Base-by-base conservation (phyloP, 2,329 filamentous ascomycete species). In the Myriosclerotinia scirpicola region DNA sequence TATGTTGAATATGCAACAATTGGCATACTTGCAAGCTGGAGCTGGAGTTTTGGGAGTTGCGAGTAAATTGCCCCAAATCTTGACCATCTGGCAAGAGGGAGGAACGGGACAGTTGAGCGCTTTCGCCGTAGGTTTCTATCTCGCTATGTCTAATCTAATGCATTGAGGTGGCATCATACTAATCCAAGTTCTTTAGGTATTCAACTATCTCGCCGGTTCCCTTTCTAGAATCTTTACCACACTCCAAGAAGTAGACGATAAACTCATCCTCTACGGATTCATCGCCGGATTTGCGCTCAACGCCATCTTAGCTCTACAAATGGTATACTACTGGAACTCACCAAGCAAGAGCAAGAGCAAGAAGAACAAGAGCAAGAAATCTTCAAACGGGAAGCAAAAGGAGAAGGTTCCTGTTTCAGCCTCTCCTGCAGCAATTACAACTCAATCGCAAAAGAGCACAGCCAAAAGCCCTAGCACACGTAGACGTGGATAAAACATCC, bases 221-320 rank as follows among this genome's bases (percentile, higher is more conserved):
- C 86, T 98, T 67, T 91, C 92, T 36, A 91, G 95, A 77, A 96
- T 99, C 81, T 99, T 97, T 80, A 99, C 95, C 42, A 99, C 96
- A 11, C 82, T 99, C 67, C 93, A 98, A 76, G 95, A 99, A 82
- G 95, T 99, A 68, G 91, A 96, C 78, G 95, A 99, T 79, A 93
- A 93, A 80, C 84, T 98, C 67, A 98, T 99, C 74, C 85, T 99
- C 36, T 98, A 96, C 80, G 91, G 93, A 61, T 98, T 96, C 83
- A 81, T 98, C 65, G 92, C 93, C 9, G 95, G 93, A 38, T 97
- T 97, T 77, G 80, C 83, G n/a, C 86, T 99, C 73, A 99, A 99
- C 79, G 83, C 88, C 67, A 85, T 99, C 66, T 83, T 99, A 67
- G 93, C 93, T 17, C 80, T 84, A 50, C 95, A 99, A 82, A 95